Conservation (phyloP, 441 rosid genomes). For the Daphne laureola region DNA sequence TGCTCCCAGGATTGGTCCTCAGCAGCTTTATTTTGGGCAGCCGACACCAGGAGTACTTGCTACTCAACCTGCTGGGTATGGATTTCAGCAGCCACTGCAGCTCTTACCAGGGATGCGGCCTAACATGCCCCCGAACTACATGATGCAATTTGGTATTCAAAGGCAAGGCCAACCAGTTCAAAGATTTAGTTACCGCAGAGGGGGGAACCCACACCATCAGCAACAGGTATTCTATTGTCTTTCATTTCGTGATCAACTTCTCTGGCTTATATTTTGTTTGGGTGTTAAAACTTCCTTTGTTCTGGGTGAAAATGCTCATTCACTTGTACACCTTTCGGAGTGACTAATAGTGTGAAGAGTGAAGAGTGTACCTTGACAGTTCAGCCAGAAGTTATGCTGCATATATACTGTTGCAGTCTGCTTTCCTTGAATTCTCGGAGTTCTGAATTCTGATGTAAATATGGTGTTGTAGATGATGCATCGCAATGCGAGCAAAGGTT, state of each 20-base stretch:
- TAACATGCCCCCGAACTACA: constrained; percentile 30
- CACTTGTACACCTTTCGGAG: too few species aligned
- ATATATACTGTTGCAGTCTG: too few species aligned
- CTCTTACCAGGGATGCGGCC: constrained; percentile 47
- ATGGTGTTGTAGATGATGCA: constrained; percentile 20
- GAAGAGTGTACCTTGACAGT: too few species aligned
- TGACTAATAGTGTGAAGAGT: too few species aligned
- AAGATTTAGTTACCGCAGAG: constrained; percentile 31
- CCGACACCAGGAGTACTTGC: constrained; percentile 39
- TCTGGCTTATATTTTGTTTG: too few species aligned
- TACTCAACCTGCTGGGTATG: constrained; percentile 46
- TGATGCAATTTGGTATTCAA: constrained; percentile 42
- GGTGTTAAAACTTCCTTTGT: too few species aligned
- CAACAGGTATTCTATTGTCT: constrained; percentile 21
- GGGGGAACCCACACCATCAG: constrained; percentile 38
- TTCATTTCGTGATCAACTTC: too few species aligned
- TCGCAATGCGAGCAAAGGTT: constrained; percentile 25
- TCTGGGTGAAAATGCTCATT: too few species aligned
- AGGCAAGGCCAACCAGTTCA: constrained; percentile 48
- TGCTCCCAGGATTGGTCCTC: constrained; percentile 38
- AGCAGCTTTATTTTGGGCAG: constrained; percentile 51
- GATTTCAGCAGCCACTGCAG: constrained; percentile 38
- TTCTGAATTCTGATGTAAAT: background rate
- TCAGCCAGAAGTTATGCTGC: too few species aligned
- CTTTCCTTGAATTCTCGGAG: too few species aligned